Percentiles rank a stretch among this genome's conserved stretches.
These are phyloP conservation scores for Wallacemonas sp. DNA, from an alignment of 208 protist species.

Conservation along the genomic window DNA sequence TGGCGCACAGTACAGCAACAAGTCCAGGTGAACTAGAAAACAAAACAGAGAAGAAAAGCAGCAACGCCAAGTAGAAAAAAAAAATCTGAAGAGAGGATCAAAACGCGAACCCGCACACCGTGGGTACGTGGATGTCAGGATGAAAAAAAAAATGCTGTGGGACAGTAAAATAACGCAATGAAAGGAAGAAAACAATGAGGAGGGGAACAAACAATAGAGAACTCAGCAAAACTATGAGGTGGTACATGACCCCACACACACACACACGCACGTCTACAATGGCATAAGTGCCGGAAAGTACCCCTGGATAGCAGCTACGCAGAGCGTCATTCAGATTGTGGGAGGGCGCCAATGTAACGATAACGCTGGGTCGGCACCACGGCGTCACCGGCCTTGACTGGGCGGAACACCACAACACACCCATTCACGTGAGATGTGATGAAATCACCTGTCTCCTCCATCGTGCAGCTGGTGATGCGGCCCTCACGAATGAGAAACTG, in stretches of 20 bases:
- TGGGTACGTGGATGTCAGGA: too few relatives aligned
- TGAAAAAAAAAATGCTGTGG: constrained; percentile 3
- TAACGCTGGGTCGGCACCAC: constrained; percentile 41
- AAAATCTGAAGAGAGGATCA: too few relatives aligned
- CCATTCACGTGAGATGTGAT: constrained; percentile 45
- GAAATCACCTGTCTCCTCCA: constrained; percentile 47
- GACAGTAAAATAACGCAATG: neutral
- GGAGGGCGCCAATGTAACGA: constrained; percentile 46
- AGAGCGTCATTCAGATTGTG: constrained; percentile 9
- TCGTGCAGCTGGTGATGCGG: constrained; percentile 46
- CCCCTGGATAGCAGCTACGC: too few relatives aligned
- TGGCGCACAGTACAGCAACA: too few relatives aligned
- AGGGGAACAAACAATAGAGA: neutral
- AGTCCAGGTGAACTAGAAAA: too few relatives aligned
- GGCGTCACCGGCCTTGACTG: constrained; percentile 24
- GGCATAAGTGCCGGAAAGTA: too few relatives aligned
- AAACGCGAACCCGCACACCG: neutral
- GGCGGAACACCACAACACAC: constrained; percentile 47
- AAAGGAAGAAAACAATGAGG: neutral
- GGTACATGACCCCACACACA: too few relatives aligned
- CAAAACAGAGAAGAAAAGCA: too few relatives aligned
- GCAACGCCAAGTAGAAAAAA: too few relatives aligned
- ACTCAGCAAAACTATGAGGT: neutral
- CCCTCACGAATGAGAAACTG: constrained; percentile 44
- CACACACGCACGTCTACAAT: neutral